These are phyloP conservation scores for Volvox carteri DNA, from an alignment of 163 green algal genomes.

Conservation along the genomic window DNA sequence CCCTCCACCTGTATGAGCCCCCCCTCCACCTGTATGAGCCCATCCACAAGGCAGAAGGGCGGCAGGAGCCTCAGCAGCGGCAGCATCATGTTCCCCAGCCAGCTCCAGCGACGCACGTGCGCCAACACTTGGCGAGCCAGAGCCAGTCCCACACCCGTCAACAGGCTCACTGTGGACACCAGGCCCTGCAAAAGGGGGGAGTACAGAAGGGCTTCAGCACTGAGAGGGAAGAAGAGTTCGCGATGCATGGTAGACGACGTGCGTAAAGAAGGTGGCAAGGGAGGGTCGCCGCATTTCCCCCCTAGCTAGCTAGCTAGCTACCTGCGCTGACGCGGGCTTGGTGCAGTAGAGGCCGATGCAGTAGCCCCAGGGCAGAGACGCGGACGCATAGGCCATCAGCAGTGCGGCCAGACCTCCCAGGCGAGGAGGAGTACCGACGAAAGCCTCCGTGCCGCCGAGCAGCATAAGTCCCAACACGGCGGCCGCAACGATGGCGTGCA, in stretches of 20 bases:
- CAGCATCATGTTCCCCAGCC: not conserved
- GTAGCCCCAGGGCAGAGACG: conserved; percentile 40
- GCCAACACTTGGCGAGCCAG: conserved; percentile 43
- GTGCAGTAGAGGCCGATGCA: conserved; percentile 1
- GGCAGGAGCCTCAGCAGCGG: conserved; percentile 33
- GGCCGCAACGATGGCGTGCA: not conserved
- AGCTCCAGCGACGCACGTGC: not conserved
- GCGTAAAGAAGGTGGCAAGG: no score
- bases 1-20: no score
- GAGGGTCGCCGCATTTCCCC: no score
- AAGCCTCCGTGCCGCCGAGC: conserved; percentile 9
- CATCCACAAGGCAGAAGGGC: conserved; percentile 50
- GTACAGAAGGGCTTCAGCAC: not conserved
- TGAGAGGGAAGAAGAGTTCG: not conserved
- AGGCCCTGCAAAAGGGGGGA: conserved; percentile 7
- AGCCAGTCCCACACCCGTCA: conserved; percentile 12
- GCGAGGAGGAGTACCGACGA: not conserved
- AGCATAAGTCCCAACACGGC: conserved; percentile 23
- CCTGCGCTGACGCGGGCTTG: conserved; percentile 32
- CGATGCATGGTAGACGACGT: no score
- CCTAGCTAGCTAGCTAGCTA: no score
- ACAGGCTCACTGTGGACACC: conserved; percentile 7
- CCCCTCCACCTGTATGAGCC: conserved; percentile 28
- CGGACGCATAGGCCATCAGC: conserved; percentile 10
- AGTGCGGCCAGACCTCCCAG: not conserved